Evolutionary conservation across 2,329 filamentous ascomycete genomes (phyloP).

Genomic region (Fusarium equiseti): DNA sequence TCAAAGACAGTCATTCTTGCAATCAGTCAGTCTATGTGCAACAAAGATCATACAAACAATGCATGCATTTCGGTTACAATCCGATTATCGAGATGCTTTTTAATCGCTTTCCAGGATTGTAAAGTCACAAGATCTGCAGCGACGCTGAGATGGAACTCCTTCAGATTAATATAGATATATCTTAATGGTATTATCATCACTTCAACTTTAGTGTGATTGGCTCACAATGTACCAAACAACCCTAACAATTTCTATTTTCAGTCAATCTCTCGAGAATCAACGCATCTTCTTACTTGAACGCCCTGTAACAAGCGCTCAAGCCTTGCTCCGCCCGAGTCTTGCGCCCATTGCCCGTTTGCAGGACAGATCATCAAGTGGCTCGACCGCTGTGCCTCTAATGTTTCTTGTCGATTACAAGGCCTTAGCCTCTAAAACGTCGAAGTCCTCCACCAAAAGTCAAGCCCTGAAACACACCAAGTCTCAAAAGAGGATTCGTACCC

Average conservation of each 20-base stretch:
- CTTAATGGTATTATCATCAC: neutral
- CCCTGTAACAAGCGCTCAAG: conserved; percentile 39
- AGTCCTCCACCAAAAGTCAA: conserved; percentile 17
- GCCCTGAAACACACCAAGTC: conserved; percentile 45
- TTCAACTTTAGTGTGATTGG: conserved; percentile 8
- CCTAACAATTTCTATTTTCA: conserved; percentile 23
- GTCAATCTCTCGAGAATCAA: neutral
- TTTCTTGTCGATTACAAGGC: conserved; percentile 27
- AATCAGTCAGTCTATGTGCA: neutral
- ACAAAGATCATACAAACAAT: neutral
- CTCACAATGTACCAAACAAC: neutral
- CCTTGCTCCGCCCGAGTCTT: conserved; percentile 45
- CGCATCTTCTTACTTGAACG: conserved; percentile 8
- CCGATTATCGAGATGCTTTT: neutral
- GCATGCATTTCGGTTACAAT: neutral
- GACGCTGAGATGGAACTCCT: conserved; percentile 1
- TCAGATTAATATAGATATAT: conserved; percentile 1
- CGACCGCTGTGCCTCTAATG: conserved; percentile 33
- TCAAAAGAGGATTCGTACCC: conserved; percentile 36
- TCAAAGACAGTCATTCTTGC: conserved; percentile 1
- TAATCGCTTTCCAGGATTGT: neutral
- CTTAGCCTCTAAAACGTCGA: conserved; percentile 18
- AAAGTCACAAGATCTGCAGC: conserved; percentile 6
- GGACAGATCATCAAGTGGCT: conserved; percentile 42
- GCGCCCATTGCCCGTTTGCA: conserved; percentile 40